Evolutionary conservation across 73 alveolate genomes (phyloP).

Genomic region (Effrenium voratum): DNA sequence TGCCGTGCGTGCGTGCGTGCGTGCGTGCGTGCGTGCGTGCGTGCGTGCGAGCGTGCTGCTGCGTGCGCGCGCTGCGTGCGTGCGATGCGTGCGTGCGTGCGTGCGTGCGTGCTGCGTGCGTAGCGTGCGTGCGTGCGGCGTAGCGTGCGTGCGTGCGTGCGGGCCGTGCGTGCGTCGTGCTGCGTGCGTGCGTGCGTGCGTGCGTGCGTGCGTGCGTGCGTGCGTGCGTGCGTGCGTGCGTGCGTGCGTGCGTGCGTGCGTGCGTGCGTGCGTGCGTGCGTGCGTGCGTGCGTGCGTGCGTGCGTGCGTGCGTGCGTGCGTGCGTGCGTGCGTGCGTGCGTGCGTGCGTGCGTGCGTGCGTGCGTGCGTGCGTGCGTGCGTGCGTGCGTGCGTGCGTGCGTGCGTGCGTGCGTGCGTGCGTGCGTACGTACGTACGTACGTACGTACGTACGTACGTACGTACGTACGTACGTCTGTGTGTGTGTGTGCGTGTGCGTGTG

Average conservation of each 20-base stretch:
- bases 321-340: slow-evolving; percentile 46
- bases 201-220: slow-evolving; percentile 16
- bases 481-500: slow-evolving; percentile 27
- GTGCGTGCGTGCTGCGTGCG: background rate
- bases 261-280: slow-evolving; percentile 21
- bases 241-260: slow-evolving; percentile 32
- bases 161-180: background rate
- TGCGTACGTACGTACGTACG: background rate
- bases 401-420: slow-evolving; percentile 37
- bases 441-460: background rate
- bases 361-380: slow-evolving; percentile 46
- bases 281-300: slow-evolving; percentile 28
- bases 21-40: too few relatives aligned
- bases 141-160: slow-evolving; percentile 10
- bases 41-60: too few relatives aligned
- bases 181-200: slow-evolving; percentile 22
- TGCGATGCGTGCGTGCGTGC: slow-evolving; percentile 18
- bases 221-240: slow-evolving; percentile 14
- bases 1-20: too few relatives aligned
- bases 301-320: slow-evolving; percentile 46
- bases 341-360: slow-evolving; percentile 46
- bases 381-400: slow-evolving; percentile 46
- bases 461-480: background rate
- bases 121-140: background rate
- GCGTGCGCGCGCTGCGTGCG: too few relatives aligned